Base-by-base conservation (phyloP, 305 asterid species). In the Solanum chacoense region DNA sequence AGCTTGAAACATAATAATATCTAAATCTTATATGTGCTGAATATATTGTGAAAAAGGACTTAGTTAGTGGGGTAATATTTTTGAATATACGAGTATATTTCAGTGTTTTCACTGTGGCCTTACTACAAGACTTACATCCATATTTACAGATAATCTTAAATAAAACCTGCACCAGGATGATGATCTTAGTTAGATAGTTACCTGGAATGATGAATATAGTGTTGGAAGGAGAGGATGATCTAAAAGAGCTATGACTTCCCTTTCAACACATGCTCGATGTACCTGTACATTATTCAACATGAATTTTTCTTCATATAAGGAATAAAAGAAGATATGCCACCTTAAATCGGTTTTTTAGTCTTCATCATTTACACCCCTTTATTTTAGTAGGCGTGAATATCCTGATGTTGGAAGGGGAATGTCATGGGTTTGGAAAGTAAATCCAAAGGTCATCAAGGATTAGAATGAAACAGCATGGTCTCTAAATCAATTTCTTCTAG, bases 171-270 rank as follows among this genome's bases (percentile, higher is more conserved):
- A 71, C 32, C 28, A 38, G 81, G 42, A 24, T 37, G 13, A 37
- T 75, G 36, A 78, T 86, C 59, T 42, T 88, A 91, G 88, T 42
- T 86, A 91, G 84, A 63, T 32, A 86, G 87, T 87, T 93, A 96
- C 99, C 99, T 98, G 97, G 92, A 96, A 98, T 72, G 99, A 98
- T 89, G 96, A 84, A 91, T 98, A 98, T 37, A 98, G 91, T 9
- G 99, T 90, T 78, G 98, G 99, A 91, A 98, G 99, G 93, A 98
- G 96, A 87, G 99, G 99, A 94, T 98, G 99, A 91, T 98, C 99
- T 83, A 98, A 93, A 88, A 93, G 92, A 32, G 99, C 93, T 88
- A 96, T 96, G 88, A 98, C 93, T 91, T 98, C 99, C 90, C 98
- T 95, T 91, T 98, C 99, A 87, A 95, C 88, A 91, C 98, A 96